A percentile compares a stretch with the other conserved stretches of the same genome.
phyloP scores from a whole-genome alignment of 2,329 filamentous ascomycete genomes.

The Paradendryphiella salina region DNA sequence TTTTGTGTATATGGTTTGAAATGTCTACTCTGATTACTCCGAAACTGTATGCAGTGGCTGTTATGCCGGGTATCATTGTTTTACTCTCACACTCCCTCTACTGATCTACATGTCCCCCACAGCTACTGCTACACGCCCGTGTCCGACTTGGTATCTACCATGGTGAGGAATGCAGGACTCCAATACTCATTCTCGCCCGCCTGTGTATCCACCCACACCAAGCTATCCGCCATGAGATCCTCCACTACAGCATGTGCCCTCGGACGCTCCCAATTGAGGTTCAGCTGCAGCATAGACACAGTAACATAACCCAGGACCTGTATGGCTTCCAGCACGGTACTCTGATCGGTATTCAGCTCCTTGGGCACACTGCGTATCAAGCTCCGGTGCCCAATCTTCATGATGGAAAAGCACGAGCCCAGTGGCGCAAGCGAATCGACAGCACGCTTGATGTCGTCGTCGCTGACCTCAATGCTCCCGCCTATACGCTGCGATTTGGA shows the following conservation, averaged over 20 bases:
- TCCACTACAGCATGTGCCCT: slow-evolving; percentile 88
- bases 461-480: slow-evolving; percentile 74
- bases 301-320: slow-evolving; percentile 90
- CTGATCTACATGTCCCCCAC: not conserved
- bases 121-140: not conserved
- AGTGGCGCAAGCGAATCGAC: slow-evolving; percentile 85
- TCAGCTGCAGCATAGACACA: slow-evolving; percentile 83
- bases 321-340: slow-evolving; percentile 85
- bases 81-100: not conserved
- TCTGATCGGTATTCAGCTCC: slow-evolving; percentile 93
- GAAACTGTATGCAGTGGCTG: slow-evolving; percentile 1
- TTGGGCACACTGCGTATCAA: slow-evolving; percentile 93
- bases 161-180: slow-evolving; percentile 74
- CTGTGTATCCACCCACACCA: slow-evolving; percentile 94
- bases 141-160: slow-evolving; percentile 5
- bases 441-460: slow-evolving; percentile 90
- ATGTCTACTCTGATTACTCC: not conserved
- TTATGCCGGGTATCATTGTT: slow-evolving; percentile 23
- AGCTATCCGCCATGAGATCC: slow-evolving; percentile 82
- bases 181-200: slow-evolving; percentile 89
- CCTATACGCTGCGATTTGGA: slow-evolving; percentile 68
- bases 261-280: slow-evolving; percentile 81
- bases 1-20: not conserved
- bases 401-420: slow-evolving; percentile 82
- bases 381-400: slow-evolving; percentile 78